Conservation (phyloP, 208 protist genomes). For the Kentomonas sorsogonicus region DNA sequence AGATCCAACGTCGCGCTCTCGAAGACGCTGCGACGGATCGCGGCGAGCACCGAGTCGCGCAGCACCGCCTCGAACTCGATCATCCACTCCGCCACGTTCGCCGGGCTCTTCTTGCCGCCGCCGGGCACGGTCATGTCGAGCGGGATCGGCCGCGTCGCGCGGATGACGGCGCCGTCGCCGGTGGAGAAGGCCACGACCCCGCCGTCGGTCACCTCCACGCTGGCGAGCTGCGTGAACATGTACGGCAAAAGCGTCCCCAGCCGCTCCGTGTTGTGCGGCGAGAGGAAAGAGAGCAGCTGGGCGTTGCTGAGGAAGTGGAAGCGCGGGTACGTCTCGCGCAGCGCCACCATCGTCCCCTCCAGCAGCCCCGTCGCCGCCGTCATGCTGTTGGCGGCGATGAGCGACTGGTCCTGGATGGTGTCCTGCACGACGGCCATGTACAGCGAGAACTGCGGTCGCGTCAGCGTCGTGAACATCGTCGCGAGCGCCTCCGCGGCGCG, state of each 20-base stretch:
- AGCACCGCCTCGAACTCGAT: slow-evolving; percentile 48
- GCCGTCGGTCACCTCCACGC: slow-evolving; percentile 33
- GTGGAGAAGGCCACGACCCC: slow-evolving; percentile 37
- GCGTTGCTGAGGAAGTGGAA: slow-evolving; percentile 92
- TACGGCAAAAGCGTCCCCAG: slow-evolving; percentile 48
- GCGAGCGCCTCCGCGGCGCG: slow-evolving; percentile 22
- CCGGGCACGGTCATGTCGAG: no score
- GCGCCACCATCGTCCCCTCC: slow-evolving; percentile 87
- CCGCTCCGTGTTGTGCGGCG: slow-evolving; percentile 29
- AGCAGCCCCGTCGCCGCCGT: slow-evolving; percentile 88
- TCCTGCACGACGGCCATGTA: slow-evolving; percentile 90
- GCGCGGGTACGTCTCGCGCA: slow-evolving; percentile 84
- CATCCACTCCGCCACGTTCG: slow-evolving; percentile 76
- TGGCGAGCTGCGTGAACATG: slow-evolving; percentile 56
- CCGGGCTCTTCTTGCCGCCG: no score
- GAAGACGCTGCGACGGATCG: no score
- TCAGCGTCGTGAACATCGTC: slow-evolving; percentile 32
- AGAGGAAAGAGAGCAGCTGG: slow-evolving; percentile 79
- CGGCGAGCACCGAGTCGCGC: slow-evolving; percentile 40
- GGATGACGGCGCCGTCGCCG: slow-evolving; percentile 45
- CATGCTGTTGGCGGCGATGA: slow-evolving; percentile 75
- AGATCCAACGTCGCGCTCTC: slow-evolving; percentile 31
- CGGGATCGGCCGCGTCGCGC: slow-evolving; percentile 21
- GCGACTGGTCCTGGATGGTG: slow-evolving; percentile 86
- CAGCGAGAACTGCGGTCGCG: slow-evolving; percentile 81